These are phyloP conservation scores for Candida sithepensis DNA, from an alignment of 805 yeast species.

Conservation along the genomic window DNA sequence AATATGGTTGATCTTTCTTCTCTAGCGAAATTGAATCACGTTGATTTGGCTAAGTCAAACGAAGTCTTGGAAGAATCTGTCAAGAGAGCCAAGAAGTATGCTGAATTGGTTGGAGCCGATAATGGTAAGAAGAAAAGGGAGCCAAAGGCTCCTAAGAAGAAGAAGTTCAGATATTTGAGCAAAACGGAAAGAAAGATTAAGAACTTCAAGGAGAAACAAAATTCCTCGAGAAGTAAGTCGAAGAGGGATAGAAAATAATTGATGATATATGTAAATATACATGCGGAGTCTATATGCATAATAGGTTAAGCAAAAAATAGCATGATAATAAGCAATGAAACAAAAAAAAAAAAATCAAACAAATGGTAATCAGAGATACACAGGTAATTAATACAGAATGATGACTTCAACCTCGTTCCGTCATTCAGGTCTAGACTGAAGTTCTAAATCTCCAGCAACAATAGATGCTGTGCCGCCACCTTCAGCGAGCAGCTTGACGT, in stretches of 20 bases:
- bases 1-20: constrained; percentile 34
- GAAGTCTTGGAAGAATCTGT: constrained; percentile 72
- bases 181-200: constrained; percentile 70
- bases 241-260: background rate
- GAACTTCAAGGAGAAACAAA: constrained; percentile 40
- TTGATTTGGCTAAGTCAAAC: constrained; percentile 63
- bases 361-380: background rate
- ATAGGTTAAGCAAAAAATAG: background rate
- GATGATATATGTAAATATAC: background rate
- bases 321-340: background rate
- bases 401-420: no score
- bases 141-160: constrained; percentile 53
- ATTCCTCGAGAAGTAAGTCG: constrained; percentile 25
- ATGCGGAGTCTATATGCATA: background rate
- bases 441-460: constrained; percentile 15
- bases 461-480: background rate
- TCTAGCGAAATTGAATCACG: constrained; percentile 62
- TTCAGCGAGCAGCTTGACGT: constrained; percentile 25
- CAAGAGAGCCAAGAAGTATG: constrained; percentile 78
- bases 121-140: constrained; percentile 27
- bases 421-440: constrained; percentile 11
- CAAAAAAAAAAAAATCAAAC: background rate
- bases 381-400: background rate
- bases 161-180: constrained; percentile 84
- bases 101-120: constrained; percentile 56